Conservation (phyloP, 495 filamentous ascomycete species). For the Trichoderma parareesei region DNA sequence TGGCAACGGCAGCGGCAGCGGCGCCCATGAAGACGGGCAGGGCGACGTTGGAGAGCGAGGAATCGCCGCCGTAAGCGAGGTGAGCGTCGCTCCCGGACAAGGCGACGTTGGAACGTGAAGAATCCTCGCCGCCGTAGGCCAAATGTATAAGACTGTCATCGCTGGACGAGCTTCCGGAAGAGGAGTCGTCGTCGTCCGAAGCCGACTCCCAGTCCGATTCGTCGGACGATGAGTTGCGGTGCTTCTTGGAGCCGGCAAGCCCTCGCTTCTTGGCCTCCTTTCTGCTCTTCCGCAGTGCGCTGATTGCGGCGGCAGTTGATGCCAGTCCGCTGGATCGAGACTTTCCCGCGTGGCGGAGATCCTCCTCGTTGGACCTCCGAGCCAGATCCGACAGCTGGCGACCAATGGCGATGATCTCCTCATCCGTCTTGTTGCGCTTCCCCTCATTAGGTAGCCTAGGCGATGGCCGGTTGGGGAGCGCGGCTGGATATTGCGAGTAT, state of each 20-base stretch:
- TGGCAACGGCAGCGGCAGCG: conserved; percentile 17
- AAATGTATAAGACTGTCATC: conserved; percentile 30
- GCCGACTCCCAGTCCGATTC: conserved; percentile 40
- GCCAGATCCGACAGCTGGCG: conserved; percentile 38
- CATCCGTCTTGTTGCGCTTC: conserved; percentile 34
- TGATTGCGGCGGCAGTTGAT: conserved; percentile 29
- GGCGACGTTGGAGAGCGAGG: background rate
- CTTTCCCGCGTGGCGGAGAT: conserved; percentile 32
- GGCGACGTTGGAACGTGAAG: background rate
- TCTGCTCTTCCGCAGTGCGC: conserved; percentile 26
- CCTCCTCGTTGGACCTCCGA: conserved; percentile 32
- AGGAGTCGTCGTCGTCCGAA: conserved; percentile 32
- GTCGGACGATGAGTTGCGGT: conserved; percentile 24
- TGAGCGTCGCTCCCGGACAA: conserved; percentile 12
- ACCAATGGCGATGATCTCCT: conserved; percentile 41
- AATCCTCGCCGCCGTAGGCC: conserved; percentile 16
- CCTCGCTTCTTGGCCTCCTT: conserved; percentile 25
- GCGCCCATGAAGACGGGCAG: conserved; percentile 8
- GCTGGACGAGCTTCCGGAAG: conserved; percentile 28
- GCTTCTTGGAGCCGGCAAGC: conserved; percentile 29
- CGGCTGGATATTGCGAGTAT: conserved; percentile 3
- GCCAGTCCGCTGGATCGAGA: conserved; percentile 29
- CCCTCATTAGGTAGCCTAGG: conserved; percentile 10
- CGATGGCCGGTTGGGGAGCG: conserved; percentile 15
- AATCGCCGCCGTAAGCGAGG: conserved; percentile 18